These are phyloP conservation scores for Maudiozyma serrabonitensis DNA, from an alignment of 805 yeast genomes.

Conservation along the genomic window DNA sequence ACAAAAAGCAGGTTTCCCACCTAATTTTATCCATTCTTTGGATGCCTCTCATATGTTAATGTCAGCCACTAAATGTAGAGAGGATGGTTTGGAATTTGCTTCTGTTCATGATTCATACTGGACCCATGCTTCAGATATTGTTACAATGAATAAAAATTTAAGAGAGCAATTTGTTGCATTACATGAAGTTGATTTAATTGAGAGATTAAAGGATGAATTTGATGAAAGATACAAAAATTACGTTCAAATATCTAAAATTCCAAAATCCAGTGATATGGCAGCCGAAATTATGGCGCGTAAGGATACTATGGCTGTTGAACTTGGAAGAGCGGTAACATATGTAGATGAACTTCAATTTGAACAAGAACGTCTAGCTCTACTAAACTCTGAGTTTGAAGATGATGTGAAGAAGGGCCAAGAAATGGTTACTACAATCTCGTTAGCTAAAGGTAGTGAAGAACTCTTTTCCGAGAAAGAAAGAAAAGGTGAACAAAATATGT, in stretches of 20 bases:
- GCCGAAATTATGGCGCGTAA: constrained; percentile 40
- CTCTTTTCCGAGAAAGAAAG: constrained; percentile 3
- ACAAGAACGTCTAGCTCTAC: constrained; percentile 45
- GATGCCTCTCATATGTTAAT: constrained; percentile 96
- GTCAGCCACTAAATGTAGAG: constrained; percentile 72
- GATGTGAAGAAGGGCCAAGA: constrained; percentile 40
- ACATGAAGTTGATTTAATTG: constrained; percentile 66
- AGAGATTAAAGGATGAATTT: constrained; percentile 65
- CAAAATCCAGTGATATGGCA: constrained; percentile 43
- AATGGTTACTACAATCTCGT: constrained; percentile 63
- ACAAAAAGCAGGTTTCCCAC: constrained; percentile 91
- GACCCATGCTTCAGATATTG: constrained; percentile 89
- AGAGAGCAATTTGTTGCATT: constrained; percentile 72
- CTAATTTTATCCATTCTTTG: constrained; percentile 86
- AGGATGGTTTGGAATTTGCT: constrained; percentile 63
- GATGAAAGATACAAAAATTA: constrained; percentile 68
- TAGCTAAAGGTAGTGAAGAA: constrained; percentile 29
- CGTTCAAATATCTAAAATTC: constrained; percentile 50
- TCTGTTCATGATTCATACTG: constrained; percentile 97
- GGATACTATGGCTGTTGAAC: constrained; percentile 35
- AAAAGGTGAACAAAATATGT: constrained; percentile 4
- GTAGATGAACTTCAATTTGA: constrained; percentile 72
- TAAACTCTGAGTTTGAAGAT: constrained; percentile 43
- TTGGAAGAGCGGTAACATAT: constrained; percentile 49
- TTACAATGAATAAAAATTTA: constrained; percentile 54